These are phyloP conservation scores for Penicillium sp. DNA, from an alignment of 2,329 filamentous ascomycete genomes.

Conservation along the genomic window DNA sequence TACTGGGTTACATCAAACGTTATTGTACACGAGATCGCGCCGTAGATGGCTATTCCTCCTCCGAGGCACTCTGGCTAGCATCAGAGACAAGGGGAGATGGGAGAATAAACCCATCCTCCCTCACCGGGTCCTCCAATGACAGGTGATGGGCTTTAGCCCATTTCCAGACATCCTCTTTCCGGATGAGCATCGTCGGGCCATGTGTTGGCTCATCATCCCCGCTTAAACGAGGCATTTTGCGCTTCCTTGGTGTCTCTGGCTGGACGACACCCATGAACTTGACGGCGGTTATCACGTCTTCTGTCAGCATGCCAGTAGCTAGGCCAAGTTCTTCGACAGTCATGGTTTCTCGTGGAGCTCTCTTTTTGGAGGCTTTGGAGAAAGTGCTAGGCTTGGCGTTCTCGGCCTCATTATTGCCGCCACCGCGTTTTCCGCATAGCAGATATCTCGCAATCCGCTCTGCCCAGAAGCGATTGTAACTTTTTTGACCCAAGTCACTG, in stretches of 20 bases:
- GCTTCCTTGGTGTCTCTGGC: conserved; percentile 52
- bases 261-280: conserved; percentile 75
- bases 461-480: conserved; percentile 84
- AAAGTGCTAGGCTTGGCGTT: conserved; percentile 28
- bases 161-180: conserved; percentile 59
- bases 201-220: conserved; percentile 25
- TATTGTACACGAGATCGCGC: conserved; percentile 9
- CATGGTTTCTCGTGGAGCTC: conserved; percentile 47
- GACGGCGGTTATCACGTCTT: conserved; percentile 77
- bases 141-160: conserved; percentile 67
- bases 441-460: conserved; percentile 74
- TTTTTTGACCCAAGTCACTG: conserved; percentile 76
- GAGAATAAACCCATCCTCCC: conserved; percentile 71
- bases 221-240: conserved; percentile 42
- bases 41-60: conserved; percentile 12
- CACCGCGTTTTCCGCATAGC: conserved; percentile 35
- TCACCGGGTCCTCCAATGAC: conserved; percentile 64
- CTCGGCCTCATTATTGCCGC: conserved; percentile 27
- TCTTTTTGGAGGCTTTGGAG: conserved; percentile 45
- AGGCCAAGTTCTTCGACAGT: conserved; percentile 70
- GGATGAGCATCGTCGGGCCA: conserved; percentile 46
- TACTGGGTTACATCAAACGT: conserved; percentile 1
- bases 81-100: conserved; percentile 44
- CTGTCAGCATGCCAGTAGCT: conserved; percentile 77
- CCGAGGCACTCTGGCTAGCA: conserved; percentile 25